phyloP scores from a whole-genome alignment of 163 green algal genomes.

The Chloroidium sp. region DNA sequence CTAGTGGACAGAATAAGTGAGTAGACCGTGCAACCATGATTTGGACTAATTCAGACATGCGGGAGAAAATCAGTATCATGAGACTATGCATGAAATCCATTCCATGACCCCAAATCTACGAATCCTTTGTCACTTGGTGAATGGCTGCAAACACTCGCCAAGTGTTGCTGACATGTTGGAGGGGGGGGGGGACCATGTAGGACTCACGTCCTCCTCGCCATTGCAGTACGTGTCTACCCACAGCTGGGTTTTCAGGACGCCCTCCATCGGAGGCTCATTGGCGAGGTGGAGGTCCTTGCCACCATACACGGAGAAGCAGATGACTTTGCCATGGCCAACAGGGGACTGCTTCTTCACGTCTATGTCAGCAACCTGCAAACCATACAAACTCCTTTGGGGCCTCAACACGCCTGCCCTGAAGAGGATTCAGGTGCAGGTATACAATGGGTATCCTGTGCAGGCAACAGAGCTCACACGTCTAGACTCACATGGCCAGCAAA shows the following conservation, averaged over 20 bases:
- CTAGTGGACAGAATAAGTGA: too few species aligned
- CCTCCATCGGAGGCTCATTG: background rate
- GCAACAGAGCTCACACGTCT: background rate
- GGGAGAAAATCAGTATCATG: too few species aligned
- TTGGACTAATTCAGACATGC: too few species aligned
- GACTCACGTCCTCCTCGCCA: too few species aligned
- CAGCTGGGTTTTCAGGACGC: conserved; percentile 30
- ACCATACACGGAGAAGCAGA: conserved; percentile 84
- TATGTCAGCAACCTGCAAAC: conserved; percentile 63
- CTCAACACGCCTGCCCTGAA: background rate
- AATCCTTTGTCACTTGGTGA: too few species aligned
- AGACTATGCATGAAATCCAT: too few species aligned
- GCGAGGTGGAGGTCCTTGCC: conserved; percentile 66
- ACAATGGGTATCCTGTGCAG: background rate
- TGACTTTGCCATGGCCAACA: conserved; percentile 79
- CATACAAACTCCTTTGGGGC: background rate
- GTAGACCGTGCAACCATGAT: too few species aligned
- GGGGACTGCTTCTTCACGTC: conserved; percentile 79
- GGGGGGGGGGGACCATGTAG: too few species aligned
- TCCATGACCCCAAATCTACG: too few species aligned
- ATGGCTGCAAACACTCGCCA: too few species aligned
- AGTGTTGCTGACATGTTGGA: too few species aligned
- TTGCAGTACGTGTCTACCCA: conserved; percentile 48
- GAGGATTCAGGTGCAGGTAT: background rate
- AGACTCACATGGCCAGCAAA: background rate